Base-by-base conservation (phyloP, 805 yeast species). In the Scheffersomyces lignosus region DNA sequence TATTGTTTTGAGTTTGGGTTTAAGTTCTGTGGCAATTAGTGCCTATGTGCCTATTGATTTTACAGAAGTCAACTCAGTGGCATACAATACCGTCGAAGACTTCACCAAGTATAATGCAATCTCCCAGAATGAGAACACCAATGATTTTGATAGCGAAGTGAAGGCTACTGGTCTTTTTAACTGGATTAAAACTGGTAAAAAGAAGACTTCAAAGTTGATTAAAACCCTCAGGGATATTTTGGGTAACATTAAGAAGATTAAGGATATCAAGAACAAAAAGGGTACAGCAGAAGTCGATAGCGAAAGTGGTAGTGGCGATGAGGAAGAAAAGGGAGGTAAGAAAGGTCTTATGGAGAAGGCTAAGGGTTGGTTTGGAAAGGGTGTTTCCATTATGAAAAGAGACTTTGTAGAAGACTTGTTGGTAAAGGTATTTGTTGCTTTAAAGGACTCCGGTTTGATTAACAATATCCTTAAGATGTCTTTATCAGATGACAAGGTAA, bases 371-470 rank as follows among this genome's bases (percentile, higher is more conserved):
- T 14, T 22, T 31, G 30, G 30, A 7, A 27, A 27, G 30, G 16
- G 16, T 7, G 4, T 15, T 20, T 20, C 24, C 10, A 7, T 20
- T 7, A 10, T 20, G 9, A 20, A 20, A 20, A 20, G 24, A 20
- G 12, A 17, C 16, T 15, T 6, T 10, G 30, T 13, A 4, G 30
- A 52, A 25, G 40, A 45, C 3, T 30, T 57, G n/a, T 40, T 59
- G 27, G 41, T 45, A 7, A 49, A 43, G 33, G 48, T 58, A 1
- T 59, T 62, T 33, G 40, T 38, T 12, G 45, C 54, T 3, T 49
- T 63, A 29, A 59, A 61, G 48, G 43, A 51, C 6, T 53, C 65
- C 14, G 64, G 57, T n/a, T 45, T 63, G 24, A 48, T 62, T 24
- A 52, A 53, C 34, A 43, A 51, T n/a, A 48, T 58, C 18, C 43